Evolutionary conservation across 148 eudicot species (phyloP).

Genomic region (Arctostaphylos glauca): DNA sequence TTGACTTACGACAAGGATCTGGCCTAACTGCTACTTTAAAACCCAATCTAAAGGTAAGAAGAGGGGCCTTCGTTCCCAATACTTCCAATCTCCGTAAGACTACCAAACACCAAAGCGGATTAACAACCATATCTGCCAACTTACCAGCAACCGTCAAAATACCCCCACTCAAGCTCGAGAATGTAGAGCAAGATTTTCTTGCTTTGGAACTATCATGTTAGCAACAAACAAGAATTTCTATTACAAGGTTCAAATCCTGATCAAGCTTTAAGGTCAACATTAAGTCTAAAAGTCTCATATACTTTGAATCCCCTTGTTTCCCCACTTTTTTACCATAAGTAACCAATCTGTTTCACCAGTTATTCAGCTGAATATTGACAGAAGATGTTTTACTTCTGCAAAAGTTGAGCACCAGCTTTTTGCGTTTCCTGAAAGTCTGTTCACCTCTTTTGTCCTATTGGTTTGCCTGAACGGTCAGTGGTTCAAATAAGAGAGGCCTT

Average conservation of each 20-base stretch:
- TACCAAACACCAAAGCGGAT: conserved; percentile 15
- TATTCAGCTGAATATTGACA: background rate
- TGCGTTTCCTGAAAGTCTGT: background rate
- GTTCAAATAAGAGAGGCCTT: background rate
- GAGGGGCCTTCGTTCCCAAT: background rate
- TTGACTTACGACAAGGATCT: background rate
- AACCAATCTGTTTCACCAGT: background rate
- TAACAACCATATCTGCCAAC: conserved; percentile 7
- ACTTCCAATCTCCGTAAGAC: conserved; percentile 9
- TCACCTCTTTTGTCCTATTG: background rate
- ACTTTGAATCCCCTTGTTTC: background rate
- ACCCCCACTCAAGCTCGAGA: conserved; percentile 2
- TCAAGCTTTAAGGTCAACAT: background rate
- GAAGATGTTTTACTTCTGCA: too few species aligned
- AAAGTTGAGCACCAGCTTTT: background rate
- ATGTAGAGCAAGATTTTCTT: background rate
- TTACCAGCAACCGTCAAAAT: conserved; percentile 3
- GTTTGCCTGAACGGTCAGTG: background rate
- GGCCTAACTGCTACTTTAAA: conserved; percentile 4
- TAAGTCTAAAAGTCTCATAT: background rate
- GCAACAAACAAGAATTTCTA: background rate
- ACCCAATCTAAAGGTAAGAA: background rate
- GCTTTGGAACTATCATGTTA: conserved; percentile 4
- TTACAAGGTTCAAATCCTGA: background rate
- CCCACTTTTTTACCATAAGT: background rate